Conservation (phyloP, 2,329 filamentous ascomycete genomes). For the Ceratocystis cacaofunesta region DNA sequence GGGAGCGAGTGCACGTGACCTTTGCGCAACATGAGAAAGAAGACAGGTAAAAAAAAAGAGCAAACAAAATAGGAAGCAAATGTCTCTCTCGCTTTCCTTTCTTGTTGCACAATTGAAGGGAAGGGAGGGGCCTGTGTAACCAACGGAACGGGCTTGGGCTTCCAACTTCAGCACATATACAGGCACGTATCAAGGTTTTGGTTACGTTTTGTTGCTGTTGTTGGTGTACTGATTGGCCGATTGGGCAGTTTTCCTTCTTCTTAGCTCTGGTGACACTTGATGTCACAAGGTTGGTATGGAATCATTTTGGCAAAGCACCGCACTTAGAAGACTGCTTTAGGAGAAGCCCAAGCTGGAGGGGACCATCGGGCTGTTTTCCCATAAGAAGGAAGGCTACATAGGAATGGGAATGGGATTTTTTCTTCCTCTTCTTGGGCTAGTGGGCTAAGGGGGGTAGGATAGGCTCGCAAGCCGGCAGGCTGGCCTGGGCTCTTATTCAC, state of each 20-base stretch:
- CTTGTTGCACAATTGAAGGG: neutral
- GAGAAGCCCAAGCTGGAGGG: no score
- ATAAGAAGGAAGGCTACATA: no score
- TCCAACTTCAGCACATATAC: neutral
- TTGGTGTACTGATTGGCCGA: neutral
- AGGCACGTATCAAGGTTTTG: neutral
- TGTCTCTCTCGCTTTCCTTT: neutral
- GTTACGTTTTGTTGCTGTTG: neutral
- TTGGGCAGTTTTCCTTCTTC: neutral
- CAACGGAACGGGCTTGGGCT: neutral
- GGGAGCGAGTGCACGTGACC: conserved; percentile 2
- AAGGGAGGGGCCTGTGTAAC: neutral
- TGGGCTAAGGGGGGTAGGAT: no score
- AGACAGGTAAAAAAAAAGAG: neutral
- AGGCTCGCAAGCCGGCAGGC: no score
- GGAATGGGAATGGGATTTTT: no score
- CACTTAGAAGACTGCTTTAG: neutral
- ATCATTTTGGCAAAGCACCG: neutral
- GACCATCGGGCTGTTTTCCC: no score
- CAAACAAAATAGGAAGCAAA: neutral
- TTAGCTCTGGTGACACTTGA: neutral
- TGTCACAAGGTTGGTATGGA: neutral
- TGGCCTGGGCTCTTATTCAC: no score
- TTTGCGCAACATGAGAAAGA: neutral
- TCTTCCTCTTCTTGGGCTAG: no score